Evolutionary conservation across 257 asterid species (phyloP).

Genomic region (Leptodermis oblonga): DNA sequence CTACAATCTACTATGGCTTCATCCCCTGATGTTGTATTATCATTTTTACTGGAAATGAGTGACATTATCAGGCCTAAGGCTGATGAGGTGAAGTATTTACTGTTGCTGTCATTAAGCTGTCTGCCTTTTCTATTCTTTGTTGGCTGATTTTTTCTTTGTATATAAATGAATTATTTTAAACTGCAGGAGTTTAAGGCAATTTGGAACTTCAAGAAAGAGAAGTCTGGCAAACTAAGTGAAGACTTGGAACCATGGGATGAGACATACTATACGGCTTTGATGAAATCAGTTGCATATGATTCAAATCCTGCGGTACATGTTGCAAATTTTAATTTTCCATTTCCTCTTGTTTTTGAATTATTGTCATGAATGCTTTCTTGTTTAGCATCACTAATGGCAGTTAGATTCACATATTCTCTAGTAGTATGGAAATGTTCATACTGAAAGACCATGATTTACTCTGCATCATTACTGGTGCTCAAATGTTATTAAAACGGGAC

Average conservation of each 20-base stretch:
- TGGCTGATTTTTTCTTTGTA: conserved; percentile 1
- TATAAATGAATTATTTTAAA: conserved; percentile 18
- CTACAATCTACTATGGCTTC: conserved; percentile 82
- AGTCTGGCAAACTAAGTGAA: conserved; percentile 33
- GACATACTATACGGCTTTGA: conserved; percentile 71
- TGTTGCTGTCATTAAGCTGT: conserved; percentile 7
- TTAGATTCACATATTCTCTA: neutral
- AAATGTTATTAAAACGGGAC: neutral
- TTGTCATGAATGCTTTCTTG: conserved; percentile 1
- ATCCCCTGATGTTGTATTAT: conserved; percentile 74
- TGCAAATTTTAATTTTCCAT: neutral
- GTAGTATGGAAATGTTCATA: neutral
- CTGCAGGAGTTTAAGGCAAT: conserved; percentile 70
- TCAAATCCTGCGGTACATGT: conserved; percentile 72
- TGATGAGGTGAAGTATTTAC: conserved; percentile 58
- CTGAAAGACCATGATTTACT: neutral
- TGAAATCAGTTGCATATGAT: conserved; percentile 66
- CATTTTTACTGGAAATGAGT: conserved; percentile 84
- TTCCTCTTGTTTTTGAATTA: neutral
- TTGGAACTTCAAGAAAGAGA: conserved; percentile 57
- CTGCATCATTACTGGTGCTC: neutral
- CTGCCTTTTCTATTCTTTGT: conserved; percentile 5
- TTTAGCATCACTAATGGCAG: neutral
- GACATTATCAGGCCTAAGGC: conserved; percentile 80
- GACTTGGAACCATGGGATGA: conserved; percentile 98